Base-by-base conservation (phyloP, 495 filamentous ascomycete species). In the Daldinia concentrica region DNA sequence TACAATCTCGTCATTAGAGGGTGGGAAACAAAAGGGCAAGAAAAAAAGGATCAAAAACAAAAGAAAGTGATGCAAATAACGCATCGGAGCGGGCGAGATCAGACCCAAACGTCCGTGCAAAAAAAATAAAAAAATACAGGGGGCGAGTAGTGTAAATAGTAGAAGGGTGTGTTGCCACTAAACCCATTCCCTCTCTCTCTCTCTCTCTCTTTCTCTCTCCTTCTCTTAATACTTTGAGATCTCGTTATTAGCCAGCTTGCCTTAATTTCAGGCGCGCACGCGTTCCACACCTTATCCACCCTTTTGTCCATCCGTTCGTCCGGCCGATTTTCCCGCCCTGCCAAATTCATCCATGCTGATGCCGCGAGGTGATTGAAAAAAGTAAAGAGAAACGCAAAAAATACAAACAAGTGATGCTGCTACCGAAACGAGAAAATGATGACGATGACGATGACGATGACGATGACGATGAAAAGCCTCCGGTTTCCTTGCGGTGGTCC, bases 271-370 rank as follows among this genome's bases (percentile, higher is more conserved):
- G 11, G 15, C 7, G 11, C 34, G 32, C 14, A 17, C 69, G 69
- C 67, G 64, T 60, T 61, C 62, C 58, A 22, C 68, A 48, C 45
- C 30, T 27, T 43, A 34, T 50, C 51, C 65, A 57, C 60, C 68
- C 60, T 59, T 64, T 56, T 65, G 56, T 64, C 71, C 67, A 66
- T 67, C 72, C 72, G 37, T 71, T 71, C 58, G 58, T 68, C 68
- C 72, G 72, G 41, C 61, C 72, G 51, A 60, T 70, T 71, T 69
- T 68, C 22, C 71, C 62, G 56, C 52, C 69, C 37, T 55, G 34
- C 55, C 60, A 66, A 48, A 66, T 62, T 69, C 65, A 69, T 69
- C 71, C 66, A 67, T 73, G 70, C 59, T 60, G 30, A 50, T 62
- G 34, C 37, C 48, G 41, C 22, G 52, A 43, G 43, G 52, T 50